A percentile compares a stretch with the other conserved stretches of the same genome.
These are phyloP conservation scores for Cyberlindnera americana DNA, from an alignment of 805 yeast species.

Conservation along the genomic window DNA sequence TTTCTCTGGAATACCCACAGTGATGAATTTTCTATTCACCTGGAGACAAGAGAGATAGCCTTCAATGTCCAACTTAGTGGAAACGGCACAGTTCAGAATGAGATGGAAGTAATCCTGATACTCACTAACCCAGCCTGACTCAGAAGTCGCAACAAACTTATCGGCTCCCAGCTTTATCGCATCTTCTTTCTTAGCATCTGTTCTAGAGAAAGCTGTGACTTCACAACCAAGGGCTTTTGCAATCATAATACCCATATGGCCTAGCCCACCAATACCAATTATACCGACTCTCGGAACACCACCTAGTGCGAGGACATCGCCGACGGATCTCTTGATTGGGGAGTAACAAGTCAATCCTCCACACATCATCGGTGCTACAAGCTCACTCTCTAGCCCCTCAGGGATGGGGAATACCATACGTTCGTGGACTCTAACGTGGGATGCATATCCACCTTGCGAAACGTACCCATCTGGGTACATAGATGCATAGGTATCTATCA, in stretches of 20 bases:
- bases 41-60: conserved; percentile 47
- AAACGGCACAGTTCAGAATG: conserved; percentile 46
- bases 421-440: conserved; percentile 61
- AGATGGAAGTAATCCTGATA: conserved; percentile 39
- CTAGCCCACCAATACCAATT: conserved; percentile 55
- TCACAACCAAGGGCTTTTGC: conserved; percentile 60
- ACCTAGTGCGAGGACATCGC: conserved; percentile 15
- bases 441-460: conserved; percentile 66
- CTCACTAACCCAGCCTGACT: conserved; percentile 37
- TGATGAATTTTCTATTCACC: conserved; percentile 54
- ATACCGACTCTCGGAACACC: conserved; percentile 43
- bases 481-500: conserved; percentile 49
- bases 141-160: conserved; percentile 52
- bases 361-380: conserved; percentile 71
- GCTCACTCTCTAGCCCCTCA: conserved; percentile 42
- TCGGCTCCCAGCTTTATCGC: conserved; percentile 52
- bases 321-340: conserved; percentile 48
- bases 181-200: conserved; percentile 43
- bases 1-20: conserved; percentile 65
- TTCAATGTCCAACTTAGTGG: conserved; percentile 45
- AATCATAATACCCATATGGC: conserved; percentile 52
- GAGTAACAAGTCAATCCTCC: conserved; percentile 74
- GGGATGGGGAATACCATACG: conserved; percentile 64
- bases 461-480: conserved; percentile 43
- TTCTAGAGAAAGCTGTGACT: conserved; percentile 54